Evolutionary conservation across 177 flowering plant genomes (phyloP).

Genomic region (Tripterygium wilfordii): DNA sequence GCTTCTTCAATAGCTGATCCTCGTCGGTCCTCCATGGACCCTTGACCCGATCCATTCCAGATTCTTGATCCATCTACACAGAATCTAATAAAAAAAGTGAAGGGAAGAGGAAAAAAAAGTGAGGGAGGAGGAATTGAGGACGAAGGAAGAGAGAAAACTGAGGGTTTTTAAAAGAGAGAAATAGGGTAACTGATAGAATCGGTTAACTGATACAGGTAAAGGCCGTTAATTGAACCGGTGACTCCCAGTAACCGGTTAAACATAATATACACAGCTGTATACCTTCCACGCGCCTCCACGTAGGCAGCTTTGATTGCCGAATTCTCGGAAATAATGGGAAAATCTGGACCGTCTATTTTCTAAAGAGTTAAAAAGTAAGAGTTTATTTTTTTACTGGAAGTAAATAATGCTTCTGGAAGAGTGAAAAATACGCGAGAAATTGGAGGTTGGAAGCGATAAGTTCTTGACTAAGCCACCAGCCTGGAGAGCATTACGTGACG

Average conservation of each 20-base stretch:
- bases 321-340: background rate
- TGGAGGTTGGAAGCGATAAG: conserved; percentile 1
- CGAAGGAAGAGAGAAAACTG: background rate
- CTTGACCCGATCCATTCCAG: conserved; percentile 17
- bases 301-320: background rate
- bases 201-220: conserved; percentile 10
- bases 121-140: background rate
- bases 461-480: conserved; percentile 15
- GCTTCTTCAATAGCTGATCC: conserved; percentile 16
- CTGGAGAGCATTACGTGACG: conserved; percentile 12
- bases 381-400: too few relatives aligned
- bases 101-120: background rate
- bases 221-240: conserved; percentile 3
- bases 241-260: conserved; percentile 6
- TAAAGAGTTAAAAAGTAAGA: too few relatives aligned
- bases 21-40: conserved; percentile 41
- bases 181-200: conserved; percentile 18
- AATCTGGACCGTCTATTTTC: background rate
- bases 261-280: background rate
- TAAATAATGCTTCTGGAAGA: too few relatives aligned
- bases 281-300: conserved; percentile 11
- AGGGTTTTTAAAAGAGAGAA: conserved; percentile 10
- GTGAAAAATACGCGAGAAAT: too few relatives aligned
- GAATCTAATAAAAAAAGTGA: background rate
- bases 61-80: background rate